Base-by-base conservation (phyloP, 768 basidiomycete genomes). In the Asterophora parasitica region DNA sequence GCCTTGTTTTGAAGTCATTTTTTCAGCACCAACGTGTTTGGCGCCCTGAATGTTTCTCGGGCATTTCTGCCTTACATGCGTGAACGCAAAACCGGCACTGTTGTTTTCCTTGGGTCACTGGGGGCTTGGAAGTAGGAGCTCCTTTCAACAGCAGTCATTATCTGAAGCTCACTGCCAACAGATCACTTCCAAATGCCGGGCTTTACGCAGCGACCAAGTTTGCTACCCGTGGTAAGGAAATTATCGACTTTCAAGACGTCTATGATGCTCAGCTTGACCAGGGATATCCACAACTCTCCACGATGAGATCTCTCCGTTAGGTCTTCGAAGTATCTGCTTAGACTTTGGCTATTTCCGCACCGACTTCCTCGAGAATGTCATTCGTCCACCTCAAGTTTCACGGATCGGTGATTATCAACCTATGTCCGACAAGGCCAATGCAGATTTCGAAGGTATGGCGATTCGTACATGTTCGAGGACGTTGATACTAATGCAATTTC, bases 21-120 rank as follows among this genome's bases (percentile, higher is more conserved):
- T 53, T n/a, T 13, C 5, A 73, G 72, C 45, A 72, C 70, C 0
- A 75, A 75, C 53, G 65, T 76, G 0, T 74, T 77, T 55, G 74
- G 74, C 4, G 67, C 63, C 0, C 49, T 75, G 5, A 72, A 74
- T 48, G 68, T 75, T n/a, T 57, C 66, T 6, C 60, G 72, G 15
- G 75, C 76, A 0, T 69, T 77, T 58, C 63, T 77, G 7, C 75
- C 77, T 1, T 71, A 72, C 56, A 70, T 78, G 71, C 63, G 77
- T 11, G 62, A 65, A 44, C 61, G 65, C 17, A 67, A 64, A 49
- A 56, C n/a, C n/a, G n/a, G n/a, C n/a, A 74, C 70, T 0, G 57
- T 78, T 8, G 57, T 75, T 5, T 74, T 66, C 61, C 54, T 74
- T 2, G 74, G 74, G 0, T 78, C 76, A 9, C n/a, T 70, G 15